Conservation (phyloP, 208 protist species). For the Leishmania major region DNA sequence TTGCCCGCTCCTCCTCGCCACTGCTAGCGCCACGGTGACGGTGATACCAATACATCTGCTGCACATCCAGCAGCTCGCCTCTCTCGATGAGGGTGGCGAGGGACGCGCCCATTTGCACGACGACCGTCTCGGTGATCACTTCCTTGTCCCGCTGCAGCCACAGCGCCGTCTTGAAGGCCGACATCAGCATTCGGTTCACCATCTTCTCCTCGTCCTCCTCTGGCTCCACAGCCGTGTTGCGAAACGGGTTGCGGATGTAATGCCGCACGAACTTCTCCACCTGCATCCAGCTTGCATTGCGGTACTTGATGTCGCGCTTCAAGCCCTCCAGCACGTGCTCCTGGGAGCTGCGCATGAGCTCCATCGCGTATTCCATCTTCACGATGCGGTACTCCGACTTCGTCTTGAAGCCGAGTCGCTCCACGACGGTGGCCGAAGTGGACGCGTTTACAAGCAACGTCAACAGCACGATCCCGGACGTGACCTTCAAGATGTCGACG, state of each 20-base stretch:
- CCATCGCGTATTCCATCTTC: conserved; percentile 68
- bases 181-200: conserved; percentile 78
- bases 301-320: conserved; percentile 72
- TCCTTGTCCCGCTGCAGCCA: conserved; percentile 77
- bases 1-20: conserved; percentile 7
- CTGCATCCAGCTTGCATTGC: conserved; percentile 70
- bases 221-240: conserved; percentile 27
- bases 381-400: conserved; percentile 63
- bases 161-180: conserved; percentile 64
- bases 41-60: conserved; percentile 49
- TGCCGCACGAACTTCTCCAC: conserved; percentile 59
- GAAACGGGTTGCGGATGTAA: conserved; percentile 55
- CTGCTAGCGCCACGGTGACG: background rate
- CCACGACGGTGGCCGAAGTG: conserved; percentile 55
- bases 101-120: conserved; percentile 38
- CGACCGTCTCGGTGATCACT: conserved; percentile 72
- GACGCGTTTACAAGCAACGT: conserved; percentile 78
- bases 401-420: conserved; percentile 54
- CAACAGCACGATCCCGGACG: conserved; percentile 75
- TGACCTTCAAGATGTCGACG: conserved; percentile 67
- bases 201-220: conserved; percentile 51
- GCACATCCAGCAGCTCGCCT: conserved; percentile 51
- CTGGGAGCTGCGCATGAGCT: conserved; percentile 40
- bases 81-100: conserved; percentile 38
- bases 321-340: conserved; percentile 49